Base-by-base conservation (phyloP, 1,284 basidiomycete genomes). In the Moniliella sp. region DNA sequence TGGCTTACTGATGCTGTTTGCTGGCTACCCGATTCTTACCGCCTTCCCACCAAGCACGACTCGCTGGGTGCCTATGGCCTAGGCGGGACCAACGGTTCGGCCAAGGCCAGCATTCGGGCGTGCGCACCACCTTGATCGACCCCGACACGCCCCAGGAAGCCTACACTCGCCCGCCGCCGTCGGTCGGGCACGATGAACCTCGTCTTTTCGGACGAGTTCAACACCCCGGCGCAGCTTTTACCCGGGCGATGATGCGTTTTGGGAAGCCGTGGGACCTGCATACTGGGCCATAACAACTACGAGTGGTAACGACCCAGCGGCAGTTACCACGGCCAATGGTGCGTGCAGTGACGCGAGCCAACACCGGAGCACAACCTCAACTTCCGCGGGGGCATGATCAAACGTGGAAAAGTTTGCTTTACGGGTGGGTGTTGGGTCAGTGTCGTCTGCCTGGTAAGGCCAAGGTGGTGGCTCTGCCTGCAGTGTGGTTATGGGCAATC, bases 221-320 rank as follows among this genome's bases (percentile, higher is more conserved):
- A 57, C 19, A 25, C 15, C 11, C 36, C 17, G 52, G 52, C 1
- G 31, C 52, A 5, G 44, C 35, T 18, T 57, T 57, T 26, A 51
- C 28, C 48, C 48, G 2, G 52, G 50, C 10, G 52, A 56, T 31
- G 54, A 57, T 30, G 52, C 54, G 0, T 55, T 71, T 48, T 57
- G 52, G 52, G 41, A 45, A 12, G 54, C 54, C 9, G 36, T 49
- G 13, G 46, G 54, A 21, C 34, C 54, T 18, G 39, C 43, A 18
- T 51, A 51, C 35, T 51, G 46, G 45, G 43, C 41, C 15, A 54
- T 48, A 2, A 32, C 36, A 10, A 21, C 21, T 15, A 15, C 42
- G 32, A 48, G 50, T 27, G 50, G 54, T 46, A 56, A 56, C 33
- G 40, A 48, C 18, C 52, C 54, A 1, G 31, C 30, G 11, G 36